A percentile compares a stretch with the other conserved stretches of the same genome.
Evolutionary conservation across 306 rosid species (phyloP).

Genomic region (Spatholobus suberectus): DNA sequence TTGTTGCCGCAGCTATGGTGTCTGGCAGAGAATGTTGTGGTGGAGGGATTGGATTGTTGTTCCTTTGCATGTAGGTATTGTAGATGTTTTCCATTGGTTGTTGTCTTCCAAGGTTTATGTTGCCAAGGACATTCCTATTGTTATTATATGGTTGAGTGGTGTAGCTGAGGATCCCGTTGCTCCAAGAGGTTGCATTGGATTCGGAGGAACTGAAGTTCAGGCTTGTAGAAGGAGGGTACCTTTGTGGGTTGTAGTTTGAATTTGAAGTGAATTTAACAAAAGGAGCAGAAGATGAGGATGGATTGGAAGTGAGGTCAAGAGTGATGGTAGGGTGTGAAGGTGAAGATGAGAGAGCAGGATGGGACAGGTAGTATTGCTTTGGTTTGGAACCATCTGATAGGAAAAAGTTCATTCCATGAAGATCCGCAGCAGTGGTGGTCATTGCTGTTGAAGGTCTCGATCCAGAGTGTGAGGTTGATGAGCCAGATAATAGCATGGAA

Average conservation of each 20-base stretch:
- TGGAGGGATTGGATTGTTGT: background rate
- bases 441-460: conserved; percentile 15
- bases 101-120: conserved; percentile 48
- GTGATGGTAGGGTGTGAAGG: conserved; percentile 78
- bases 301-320: conserved; percentile 73
- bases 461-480: conserved; percentile 54
- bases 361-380: conserved; percentile 58
- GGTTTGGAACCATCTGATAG: conserved; percentile 51
- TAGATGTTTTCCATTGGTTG: conserved; percentile 47
- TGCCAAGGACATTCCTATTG: conserved; percentile 43
- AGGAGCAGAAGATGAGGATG: conserved; percentile 51
- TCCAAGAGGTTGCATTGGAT: conserved; percentile 57
- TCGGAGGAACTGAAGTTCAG: conserved; percentile 64
- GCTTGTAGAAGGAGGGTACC: conserved; percentile 51
- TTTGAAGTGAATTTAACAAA: conserved; percentile 45
- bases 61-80: conserved; percentile 55
- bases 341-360: conserved; percentile 49
- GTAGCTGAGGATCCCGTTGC: conserved; percentile 51
- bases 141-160: conserved; percentile 40
- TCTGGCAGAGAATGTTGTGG: conserved; percentile 50
- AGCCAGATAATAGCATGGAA: conserved; percentile 78
- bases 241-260: conserved; percentile 50
- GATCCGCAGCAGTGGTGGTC: conserved; percentile 38
- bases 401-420: conserved; percentile 58
- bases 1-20: conserved; percentile 81